Evolutionary conservation across 2,329 filamentous ascomycete genomes (phyloP).

Genomic region (Aspergillus neoniger): DNA sequence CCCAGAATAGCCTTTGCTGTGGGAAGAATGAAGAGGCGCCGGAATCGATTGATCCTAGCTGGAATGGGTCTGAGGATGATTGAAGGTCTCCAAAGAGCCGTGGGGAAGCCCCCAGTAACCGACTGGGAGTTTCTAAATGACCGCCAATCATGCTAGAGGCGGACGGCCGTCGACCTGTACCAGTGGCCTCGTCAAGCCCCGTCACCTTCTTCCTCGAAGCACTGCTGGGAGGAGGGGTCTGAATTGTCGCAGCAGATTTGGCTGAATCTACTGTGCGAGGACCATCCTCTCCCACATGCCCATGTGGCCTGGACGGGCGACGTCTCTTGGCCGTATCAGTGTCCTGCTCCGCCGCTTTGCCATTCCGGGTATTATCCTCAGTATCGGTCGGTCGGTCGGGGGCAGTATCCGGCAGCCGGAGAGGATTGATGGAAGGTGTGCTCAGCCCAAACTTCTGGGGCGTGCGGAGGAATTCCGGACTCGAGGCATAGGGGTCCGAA

Average conservation of each 20-base stretch:
- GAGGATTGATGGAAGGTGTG: conserved; percentile 33
- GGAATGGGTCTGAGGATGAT: conserved; percentile 60
- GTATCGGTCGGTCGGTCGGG: conserved; percentile 17
- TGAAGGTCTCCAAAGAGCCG: conserved; percentile 56
- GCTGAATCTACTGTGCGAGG: conserved; percentile 38
- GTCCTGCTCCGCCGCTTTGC: conserved; percentile 29
- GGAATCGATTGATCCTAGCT: conserved; percentile 54
- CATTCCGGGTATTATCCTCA: conserved; percentile 21
- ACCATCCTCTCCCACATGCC: conserved; percentile 31
- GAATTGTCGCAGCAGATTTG: conserved; percentile 54
- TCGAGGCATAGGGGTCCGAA: conserved; percentile 50
- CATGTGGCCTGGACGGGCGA: conserved; percentile 31
- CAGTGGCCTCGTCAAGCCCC: conserved; percentile 30
- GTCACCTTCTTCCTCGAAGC: conserved; percentile 53
- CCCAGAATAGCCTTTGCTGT: conserved; percentile 56
- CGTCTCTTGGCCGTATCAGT: conserved; percentile 39
- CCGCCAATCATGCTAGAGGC: conserved; percentile 25
- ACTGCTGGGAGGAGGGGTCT: conserved; percentile 64
- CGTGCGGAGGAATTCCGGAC: conserved; percentile 47
- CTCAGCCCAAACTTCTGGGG: conserved; percentile 42
- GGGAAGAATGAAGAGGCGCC: conserved; percentile 60
- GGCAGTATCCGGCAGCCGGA: conserved; percentile 20
- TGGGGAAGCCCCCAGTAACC: conserved; percentile 48
- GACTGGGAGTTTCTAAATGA: conserved; percentile 49
- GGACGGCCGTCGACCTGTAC: conserved; percentile 25